Conservation (phyloP, 106 monocot genomes). For the Amphibolis antarctica region DNA sequence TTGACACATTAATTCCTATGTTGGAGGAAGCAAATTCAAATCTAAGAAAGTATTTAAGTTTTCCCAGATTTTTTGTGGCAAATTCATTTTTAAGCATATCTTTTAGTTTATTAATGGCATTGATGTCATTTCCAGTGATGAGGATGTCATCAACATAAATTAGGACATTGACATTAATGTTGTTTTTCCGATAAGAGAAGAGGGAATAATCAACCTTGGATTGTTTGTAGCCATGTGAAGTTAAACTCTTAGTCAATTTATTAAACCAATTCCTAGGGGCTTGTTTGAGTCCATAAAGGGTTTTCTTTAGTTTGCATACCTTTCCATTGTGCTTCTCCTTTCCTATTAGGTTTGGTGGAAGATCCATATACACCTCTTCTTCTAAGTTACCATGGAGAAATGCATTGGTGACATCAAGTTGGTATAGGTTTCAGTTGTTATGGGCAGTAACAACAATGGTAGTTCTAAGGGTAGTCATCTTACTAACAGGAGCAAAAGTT, state of each 20-base stretch:
- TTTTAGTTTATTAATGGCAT: not conserved
- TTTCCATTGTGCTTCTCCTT: not conserved
- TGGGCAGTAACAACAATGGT: not conserved
- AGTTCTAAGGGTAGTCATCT: no score
- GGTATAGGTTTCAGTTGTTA: not conserved
- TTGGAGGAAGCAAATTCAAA: not conserved
- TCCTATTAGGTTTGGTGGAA: not conserved
- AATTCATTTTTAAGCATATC: not conserved
- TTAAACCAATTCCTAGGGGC: no score
- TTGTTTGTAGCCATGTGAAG: not conserved
- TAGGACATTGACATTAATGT: no score
- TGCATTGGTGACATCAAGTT: not conserved
- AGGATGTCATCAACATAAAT: no score
- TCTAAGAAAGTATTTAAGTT: not conserved
- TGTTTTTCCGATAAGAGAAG: no score
- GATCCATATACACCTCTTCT: no score
- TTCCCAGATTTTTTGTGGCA: not conserved
- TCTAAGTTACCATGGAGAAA: no score
- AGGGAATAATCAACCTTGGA: not conserved
- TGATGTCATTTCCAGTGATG: no score
- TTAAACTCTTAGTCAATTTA: not conserved
- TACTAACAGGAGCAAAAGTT: no score
- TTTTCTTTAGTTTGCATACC: not conserved
- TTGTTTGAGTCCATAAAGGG: not conserved
- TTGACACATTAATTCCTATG: not conserved